Evolutionary conservation across 2,329 filamentous ascomycete species (phyloP), one percentile per base, ranked within the genome.

Genomic region (Akanthomyces uredinophilus): DNA sequence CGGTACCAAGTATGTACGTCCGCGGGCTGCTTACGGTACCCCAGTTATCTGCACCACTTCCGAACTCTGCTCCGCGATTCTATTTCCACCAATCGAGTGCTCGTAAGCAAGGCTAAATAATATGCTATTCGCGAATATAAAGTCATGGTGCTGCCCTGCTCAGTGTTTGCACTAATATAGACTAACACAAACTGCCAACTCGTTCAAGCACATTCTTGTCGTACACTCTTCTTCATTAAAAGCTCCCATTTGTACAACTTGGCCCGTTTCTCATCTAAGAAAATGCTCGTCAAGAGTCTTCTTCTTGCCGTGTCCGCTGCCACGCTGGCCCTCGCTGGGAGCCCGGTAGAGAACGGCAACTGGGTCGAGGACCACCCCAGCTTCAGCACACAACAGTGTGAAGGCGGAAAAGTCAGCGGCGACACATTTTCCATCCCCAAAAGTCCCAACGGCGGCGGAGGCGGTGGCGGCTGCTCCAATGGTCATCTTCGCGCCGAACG

Each of bases 401-500:
- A 57, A 20, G 60, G 60, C 18, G 60, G 60, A 16, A 10, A 35
- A 18, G 53, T 51, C 46, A 58, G 41, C 39, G 60, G 60, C 35
- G 52, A 62, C 39, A 52, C 44, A 35, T 62, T 62, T 27, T 18
- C 35, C 37, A 50, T 62, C 20, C 60, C 60, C 4, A 51, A 51
- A 29, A 43, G 6, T 5, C 35, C 60, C 7, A 27, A 57, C 37
- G 60, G 60, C 37, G 41, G 29, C 37, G 47, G 47, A 6, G 47
- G 53, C 6, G 60, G 60, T 18, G 22, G 10, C 16, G 60, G 60
- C 27, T 62, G 60, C 39, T 58, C 60, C 53, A 62, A 62, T 32
- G 60, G 60, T 24, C 60, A 62, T 39, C 39, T 62, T 8, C 60
- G 60, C 24, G 60, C 60, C 39, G 60, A 62, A 46, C 60, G 53